phyloP scores from a whole-genome alignment of 139 green algal species.

The Chlorella sp. region DNA sequence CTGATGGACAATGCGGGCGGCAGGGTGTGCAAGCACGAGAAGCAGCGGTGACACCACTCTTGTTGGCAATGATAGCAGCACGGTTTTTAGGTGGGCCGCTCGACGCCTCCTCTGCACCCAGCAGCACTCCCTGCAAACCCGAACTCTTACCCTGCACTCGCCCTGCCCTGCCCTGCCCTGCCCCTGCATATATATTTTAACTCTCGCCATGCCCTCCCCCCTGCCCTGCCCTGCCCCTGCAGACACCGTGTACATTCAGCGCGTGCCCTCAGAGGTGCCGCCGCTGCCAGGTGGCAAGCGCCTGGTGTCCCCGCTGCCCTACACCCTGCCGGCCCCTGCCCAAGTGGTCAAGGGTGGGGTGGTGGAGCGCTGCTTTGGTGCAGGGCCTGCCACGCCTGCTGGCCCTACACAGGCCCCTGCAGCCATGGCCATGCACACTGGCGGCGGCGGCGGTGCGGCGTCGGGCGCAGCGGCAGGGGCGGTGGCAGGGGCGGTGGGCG shows the following conservation, averaged over 20 bases:
- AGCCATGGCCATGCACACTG: background rate
- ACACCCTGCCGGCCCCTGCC: slow-evolving; percentile 20
- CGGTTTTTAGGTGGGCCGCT: too few relatives aligned
- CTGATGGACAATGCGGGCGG: too few relatives aligned
- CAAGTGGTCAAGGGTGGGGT: slow-evolving; percentile 22
- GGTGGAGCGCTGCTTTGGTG: slow-evolving; percentile 33
- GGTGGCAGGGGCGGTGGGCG: background rate
- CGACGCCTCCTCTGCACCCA: too few relatives aligned
- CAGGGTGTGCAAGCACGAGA: too few relatives aligned
- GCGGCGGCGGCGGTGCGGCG: background rate
- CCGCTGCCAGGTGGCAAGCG: slow-evolving; percentile 21
- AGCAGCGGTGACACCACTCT: too few relatives aligned
- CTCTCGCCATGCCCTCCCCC: too few relatives aligned
- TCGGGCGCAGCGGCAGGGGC: background rate
- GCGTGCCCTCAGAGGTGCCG: slow-evolving; percentile 35
- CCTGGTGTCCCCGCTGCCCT: slow-evolving; percentile 22
- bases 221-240: too few relatives aligned
- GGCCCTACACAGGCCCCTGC: background rate
- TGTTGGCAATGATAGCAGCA: too few relatives aligned
- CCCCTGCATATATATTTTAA: background rate
- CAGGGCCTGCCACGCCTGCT: background rate
- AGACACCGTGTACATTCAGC: slow-evolving; percentile 43
- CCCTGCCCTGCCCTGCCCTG: too few relatives aligned
- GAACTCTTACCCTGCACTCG: too few relatives aligned
- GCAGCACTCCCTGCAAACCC: too few relatives aligned